Percentiles rank a stretch among this genome's conserved stretches.
Conservation (phyloP, 1,139 yeast genomes). For the Blastobotrys arbuscula region DNA sequence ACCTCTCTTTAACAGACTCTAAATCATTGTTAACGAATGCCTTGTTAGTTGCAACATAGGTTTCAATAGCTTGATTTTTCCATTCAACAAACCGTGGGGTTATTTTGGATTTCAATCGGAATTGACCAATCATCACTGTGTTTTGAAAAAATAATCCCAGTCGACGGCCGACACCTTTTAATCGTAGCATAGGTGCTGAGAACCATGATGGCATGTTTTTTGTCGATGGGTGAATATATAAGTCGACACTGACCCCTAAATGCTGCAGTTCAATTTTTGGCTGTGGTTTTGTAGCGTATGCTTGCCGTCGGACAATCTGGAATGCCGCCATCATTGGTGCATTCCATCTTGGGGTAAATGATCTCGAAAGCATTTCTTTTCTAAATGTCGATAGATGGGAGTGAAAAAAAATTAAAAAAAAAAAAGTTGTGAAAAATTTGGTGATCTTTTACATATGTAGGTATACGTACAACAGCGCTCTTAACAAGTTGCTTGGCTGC, state of each 20-base stretch:
- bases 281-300: slow-evolving; percentile 4
- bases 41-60: slow-evolving; percentile 58
- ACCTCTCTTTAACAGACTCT: slow-evolving; percentile 40
- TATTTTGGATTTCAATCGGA: slow-evolving; percentile 56
- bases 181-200: slow-evolving; percentile 38
- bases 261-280: slow-evolving; percentile 22
- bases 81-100: slow-evolving; percentile 62
- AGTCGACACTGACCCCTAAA: slow-evolving; percentile 26
- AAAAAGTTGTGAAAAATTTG: not conserved
- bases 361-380: not conserved
- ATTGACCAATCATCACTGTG: slow-evolving; percentile 54
- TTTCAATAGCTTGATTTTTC: slow-evolving; percentile 68
- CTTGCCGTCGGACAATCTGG: slow-evolving; percentile 7
- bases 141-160: slow-evolving; percentile 53
- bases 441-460: not conserved
- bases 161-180: slow-evolving; percentile 43
- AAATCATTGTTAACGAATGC: slow-evolving; percentile 55
- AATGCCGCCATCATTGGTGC: slow-evolving; percentile 3
- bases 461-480: too few species aligned
- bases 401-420: too few species aligned
- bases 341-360: not conserved
- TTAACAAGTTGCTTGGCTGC: too few species aligned
- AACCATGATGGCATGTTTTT: slow-evolving; percentile 43
- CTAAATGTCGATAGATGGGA: too few species aligned
- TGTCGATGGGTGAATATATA: slow-evolving; percentile 43